phyloP scores from a whole-genome alignment of 495 filamentous ascomycete species.

The Penicillium cinerascens region DNA sequence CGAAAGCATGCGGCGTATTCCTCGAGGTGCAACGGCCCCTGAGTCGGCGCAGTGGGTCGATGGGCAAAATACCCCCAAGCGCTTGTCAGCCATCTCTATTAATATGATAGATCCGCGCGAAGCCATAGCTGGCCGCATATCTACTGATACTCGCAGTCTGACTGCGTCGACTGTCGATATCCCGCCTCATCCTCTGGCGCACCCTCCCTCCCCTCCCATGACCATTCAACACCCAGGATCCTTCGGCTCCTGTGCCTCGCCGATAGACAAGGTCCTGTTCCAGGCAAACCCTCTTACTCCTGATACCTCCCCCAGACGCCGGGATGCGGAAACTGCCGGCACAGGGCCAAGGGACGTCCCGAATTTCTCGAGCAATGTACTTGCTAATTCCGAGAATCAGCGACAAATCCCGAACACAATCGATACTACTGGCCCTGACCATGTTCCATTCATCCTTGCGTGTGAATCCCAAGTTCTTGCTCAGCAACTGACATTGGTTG shows the following conservation, averaged over 20 bases:
- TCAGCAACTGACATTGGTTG: slow-evolving; percentile 91
- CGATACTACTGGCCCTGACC: slow-evolving; percentile 31
- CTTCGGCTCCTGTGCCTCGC: slow-evolving; percentile 34
- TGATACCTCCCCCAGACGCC: slow-evolving; percentile 45
- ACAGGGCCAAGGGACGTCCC: slow-evolving; percentile 25
- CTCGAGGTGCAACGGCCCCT: slow-evolving; percentile 43
- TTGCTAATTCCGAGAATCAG: slow-evolving; percentile 36
- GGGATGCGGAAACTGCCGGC: slow-evolving; percentile 12
- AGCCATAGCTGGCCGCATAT: slow-evolving; percentile 35
- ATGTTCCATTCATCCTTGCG: slow-evolving; percentile 88
- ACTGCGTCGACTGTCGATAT: slow-evolving; percentile 49
- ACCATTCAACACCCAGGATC: slow-evolving; percentile 61
- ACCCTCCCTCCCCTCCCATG: slow-evolving; percentile 76
- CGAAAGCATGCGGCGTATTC: slow-evolving; percentile 54
- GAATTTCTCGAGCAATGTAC: slow-evolving; percentile 37
- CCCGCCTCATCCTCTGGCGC: slow-evolving; percentile 62
- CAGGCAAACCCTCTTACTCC: slow-evolving; percentile 49
- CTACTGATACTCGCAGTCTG: slow-evolving; percentile 31
- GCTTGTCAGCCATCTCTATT: slow-evolving; percentile 67
- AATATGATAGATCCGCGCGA: slow-evolving; percentile 55
- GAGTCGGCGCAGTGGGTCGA: slow-evolving; percentile 18
- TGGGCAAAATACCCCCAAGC: slow-evolving; percentile 20
- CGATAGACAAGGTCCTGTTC: slow-evolving; percentile 38
- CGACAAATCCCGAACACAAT: slow-evolving; percentile 9
- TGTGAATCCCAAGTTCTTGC: slow-evolving; percentile 88